Evolutionary conservation across 2,329 filamentous ascomycete genomes (phyloP).

Genomic region (Ophiostoma angusticollis): DNA sequence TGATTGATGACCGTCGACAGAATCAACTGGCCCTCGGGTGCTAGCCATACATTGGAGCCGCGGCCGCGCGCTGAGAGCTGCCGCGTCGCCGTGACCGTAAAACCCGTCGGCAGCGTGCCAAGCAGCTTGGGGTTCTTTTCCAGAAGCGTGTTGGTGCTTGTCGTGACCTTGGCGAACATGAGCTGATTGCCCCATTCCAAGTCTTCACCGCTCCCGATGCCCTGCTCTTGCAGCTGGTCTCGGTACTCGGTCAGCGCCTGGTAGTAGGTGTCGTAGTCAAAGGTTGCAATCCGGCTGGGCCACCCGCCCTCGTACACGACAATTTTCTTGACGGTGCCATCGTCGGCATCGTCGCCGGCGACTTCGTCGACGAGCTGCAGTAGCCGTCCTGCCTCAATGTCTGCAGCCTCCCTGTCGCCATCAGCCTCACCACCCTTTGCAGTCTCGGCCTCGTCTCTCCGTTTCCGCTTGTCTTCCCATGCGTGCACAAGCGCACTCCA

Average conservation of each 20-base stretch:
- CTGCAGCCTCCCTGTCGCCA: background rate
- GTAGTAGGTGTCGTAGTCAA: constrained; percentile 74
- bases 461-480: constrained; percentile 1
- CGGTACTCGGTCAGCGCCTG: constrained; percentile 57
- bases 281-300: constrained; percentile 68
- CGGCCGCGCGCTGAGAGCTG: constrained; percentile 82
- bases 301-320: constrained; percentile 55
- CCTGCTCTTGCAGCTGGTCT: too few species aligned
- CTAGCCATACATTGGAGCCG: constrained; percentile 89
- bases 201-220: constrained; percentile 1
- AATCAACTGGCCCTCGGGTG: constrained; percentile 72
- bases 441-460: background rate
- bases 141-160: constrained; percentile 83
- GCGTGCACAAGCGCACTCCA: constrained; percentile 12
- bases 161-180: constrained; percentile 83
- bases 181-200: constrained; percentile 60
- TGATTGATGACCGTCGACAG: constrained; percentile 86
- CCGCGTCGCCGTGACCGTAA: constrained; percentile 74
- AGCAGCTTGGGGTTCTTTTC: constrained; percentile 81
- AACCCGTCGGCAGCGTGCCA: constrained; percentile 65
- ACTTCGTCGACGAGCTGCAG: constrained; percentile 7
- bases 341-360: constrained; percentile 48
- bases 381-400: constrained; percentile 1
- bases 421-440: too few species aligned
- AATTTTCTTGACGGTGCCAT: constrained; percentile 54